Evolutionary conservation across 192 early-diverging fungal genomes (phyloP).

Genomic region (Spinellus fusiger): DNA sequence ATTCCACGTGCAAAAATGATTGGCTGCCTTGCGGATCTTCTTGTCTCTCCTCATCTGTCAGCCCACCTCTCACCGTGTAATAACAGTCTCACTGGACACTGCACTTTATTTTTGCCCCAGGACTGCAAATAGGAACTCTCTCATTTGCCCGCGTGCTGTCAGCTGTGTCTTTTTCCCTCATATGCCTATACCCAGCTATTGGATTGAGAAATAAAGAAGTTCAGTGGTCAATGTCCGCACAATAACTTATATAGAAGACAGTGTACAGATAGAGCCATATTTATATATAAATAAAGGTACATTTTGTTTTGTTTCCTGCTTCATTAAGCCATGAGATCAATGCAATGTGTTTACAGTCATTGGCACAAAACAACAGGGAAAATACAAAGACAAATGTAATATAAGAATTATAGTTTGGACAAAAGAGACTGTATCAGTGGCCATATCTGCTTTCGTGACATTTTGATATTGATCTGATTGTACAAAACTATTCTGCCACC

Average conservation of each 20-base stretch:
- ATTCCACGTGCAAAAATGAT: background rate
- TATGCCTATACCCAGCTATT: too few relatives aligned
- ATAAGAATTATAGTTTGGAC: too few relatives aligned
- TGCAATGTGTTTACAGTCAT: too few relatives aligned
- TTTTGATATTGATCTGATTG: slow-evolving; percentile 43
- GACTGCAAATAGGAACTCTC: background rate
- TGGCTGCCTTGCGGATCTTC: background rate
- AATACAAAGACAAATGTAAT: too few relatives aligned
- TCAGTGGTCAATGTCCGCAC: too few relatives aligned
- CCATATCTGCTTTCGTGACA: slow-evolving; percentile 55
- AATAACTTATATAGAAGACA: too few relatives aligned
- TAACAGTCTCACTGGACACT: background rate
- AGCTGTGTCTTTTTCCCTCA: background rate
- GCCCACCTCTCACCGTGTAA: background rate
- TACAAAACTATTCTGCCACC: slow-evolving; percentile 29
- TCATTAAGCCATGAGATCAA: too few relatives aligned
- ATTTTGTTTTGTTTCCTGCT: too few relatives aligned
- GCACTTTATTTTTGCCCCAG: background rate
- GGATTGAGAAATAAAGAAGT: too few relatives aligned
- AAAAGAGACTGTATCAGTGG: slow-evolving; percentile 11
- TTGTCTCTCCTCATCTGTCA: background rate
- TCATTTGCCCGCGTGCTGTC: background rate
- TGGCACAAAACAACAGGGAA: too few relatives aligned
- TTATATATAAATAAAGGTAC: too few relatives aligned
- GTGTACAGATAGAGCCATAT: too few relatives aligned